A percentile compares a stretch with the other conserved stretches of the same genome.
Evolutionary conservation across 192 early-diverging fungal species (phyloP).

Genomic region (Rhizophagus prolifer): DNA sequence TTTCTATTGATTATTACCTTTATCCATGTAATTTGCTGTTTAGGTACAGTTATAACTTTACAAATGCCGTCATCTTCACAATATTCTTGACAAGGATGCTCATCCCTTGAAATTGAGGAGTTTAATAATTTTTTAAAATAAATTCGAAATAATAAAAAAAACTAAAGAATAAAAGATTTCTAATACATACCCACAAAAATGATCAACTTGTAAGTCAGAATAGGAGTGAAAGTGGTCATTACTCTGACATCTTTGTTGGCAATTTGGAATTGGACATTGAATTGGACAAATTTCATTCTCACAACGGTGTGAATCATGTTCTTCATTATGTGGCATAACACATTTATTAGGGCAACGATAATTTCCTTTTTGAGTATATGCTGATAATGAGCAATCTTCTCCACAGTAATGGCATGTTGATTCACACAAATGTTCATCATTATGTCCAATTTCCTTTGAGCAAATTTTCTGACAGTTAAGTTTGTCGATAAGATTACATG

Average conservation of each 20-base stretch:
- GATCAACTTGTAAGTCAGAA: not conserved
- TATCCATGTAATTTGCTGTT: constrained; percentile 1
- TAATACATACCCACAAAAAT: constrained; percentile 26
- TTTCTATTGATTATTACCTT: not conserved
- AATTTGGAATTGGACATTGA: constrained; percentile 16
- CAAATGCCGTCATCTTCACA: constrained; percentile 28
- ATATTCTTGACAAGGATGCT: constrained; percentile 28
- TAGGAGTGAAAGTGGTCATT: constrained; percentile 18
- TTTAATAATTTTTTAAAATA: not conserved
- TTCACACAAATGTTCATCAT: constrained; percentile 21
- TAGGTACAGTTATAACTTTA: constrained; percentile 12
- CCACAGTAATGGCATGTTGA: constrained; percentile 30
- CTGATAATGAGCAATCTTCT: constrained; percentile 22
- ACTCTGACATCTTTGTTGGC: constrained; percentile 2
- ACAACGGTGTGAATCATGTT: constrained; percentile 14
- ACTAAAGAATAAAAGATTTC: not conserved
- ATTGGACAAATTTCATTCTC: constrained; percentile 27
- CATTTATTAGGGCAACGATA: constrained; percentile 20
- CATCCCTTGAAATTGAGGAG: constrained; percentile 2
- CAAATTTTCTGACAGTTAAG: constrained; percentile 25
- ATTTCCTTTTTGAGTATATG: constrained; percentile 20
- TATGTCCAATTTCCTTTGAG: constrained; percentile 29
- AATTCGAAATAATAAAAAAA: not conserved
- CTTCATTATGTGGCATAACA: not conserved
- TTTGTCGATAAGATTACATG: not conserved